A percentile compares a stretch with the other conserved stretches of the same genome.
Evolutionary conservation across 2,329 filamentous ascomycete genomes (phyloP).

Genomic region (Epichloe bromicola): DNA sequence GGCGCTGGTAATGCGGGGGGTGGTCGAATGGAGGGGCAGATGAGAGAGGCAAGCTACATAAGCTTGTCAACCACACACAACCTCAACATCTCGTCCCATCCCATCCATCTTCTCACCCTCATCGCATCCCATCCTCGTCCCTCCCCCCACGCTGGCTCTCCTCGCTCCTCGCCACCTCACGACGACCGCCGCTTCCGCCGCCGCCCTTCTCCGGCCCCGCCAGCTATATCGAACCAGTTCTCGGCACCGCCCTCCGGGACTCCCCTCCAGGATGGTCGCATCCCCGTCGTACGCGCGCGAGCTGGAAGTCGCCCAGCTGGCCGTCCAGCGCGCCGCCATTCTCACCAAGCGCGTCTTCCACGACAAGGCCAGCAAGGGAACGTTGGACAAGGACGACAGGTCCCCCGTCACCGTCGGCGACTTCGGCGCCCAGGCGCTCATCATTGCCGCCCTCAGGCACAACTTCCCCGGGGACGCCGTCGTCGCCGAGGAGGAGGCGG

Average conservation of each 20-base stretch:
- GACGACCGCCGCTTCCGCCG: conserved; percentile 8
- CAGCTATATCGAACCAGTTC: conserved; percentile 1
- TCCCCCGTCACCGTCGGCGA: conserved; percentile 96
- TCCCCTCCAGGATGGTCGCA: conserved; percentile 8
- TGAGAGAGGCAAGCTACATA: too few species aligned
- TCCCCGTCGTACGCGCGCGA: conserved; percentile 55
- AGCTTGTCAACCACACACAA: too few species aligned
- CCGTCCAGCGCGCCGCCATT: conserved; percentile 63
- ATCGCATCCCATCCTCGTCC: too few species aligned
- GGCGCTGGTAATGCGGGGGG: too few species aligned
- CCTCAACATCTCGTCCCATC: too few species aligned
- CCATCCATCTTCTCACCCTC: too few species aligned
- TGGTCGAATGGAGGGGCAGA: too few species aligned
- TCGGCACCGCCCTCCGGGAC: background rate
- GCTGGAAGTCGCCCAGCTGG: conserved; percentile 71
- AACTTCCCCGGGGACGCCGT: conserved; percentile 87
- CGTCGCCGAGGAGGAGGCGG: conserved; percentile 89
- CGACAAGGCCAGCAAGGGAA: conserved; percentile 91
- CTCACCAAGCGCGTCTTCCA: conserved; percentile 45
- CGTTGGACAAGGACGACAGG: conserved; percentile 79
- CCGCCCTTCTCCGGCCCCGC: conserved; percentile 11
- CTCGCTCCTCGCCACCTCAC: conserved; percentile 9
- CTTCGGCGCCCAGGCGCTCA: conserved; percentile 93
- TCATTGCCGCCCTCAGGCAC: conserved; percentile 78
- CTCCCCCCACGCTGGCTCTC: conserved; percentile 13